Percentiles rank a stretch among this genome's conserved stretches.
phyloP scores from a whole-genome alignment of 1,139 yeast genomes.

The Schwanniomyces etchellsii region DNA sequence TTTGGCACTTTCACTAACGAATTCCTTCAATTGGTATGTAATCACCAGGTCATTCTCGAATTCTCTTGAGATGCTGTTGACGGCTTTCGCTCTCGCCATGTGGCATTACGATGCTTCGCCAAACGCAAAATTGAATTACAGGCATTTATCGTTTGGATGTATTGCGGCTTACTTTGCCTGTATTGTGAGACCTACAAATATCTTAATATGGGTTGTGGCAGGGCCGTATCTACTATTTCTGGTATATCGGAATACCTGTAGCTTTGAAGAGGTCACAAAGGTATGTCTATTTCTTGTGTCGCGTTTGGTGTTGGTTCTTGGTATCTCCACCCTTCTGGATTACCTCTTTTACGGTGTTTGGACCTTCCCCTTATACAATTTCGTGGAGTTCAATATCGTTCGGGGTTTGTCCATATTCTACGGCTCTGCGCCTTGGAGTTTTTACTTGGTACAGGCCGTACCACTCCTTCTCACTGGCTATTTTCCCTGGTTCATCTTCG shows the following conservation, averaged over 20 bases:
- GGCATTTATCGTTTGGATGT: conserved; percentile 18
- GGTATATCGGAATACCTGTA: conserved; percentile 1
- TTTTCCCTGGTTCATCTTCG: conserved; percentile 46
- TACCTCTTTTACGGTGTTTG: conserved; percentile 50
- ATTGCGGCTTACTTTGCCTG: conserved; percentile 52
- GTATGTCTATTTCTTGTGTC: conserved; percentile 9
- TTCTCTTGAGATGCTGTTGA: conserved; percentile 69
- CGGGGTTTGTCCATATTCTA: conserved; percentile 75
- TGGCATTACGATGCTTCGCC: conserved; percentile 63
- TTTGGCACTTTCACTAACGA: conserved; percentile 50
- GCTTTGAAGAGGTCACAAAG: conserved; percentile 3
- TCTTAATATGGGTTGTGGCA: conserved; percentile 61
- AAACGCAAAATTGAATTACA: conserved; percentile 11
- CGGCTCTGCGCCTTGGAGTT: conserved; percentile 83
- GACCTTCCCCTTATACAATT: conserved; percentile 63
- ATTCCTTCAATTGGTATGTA: conserved; percentile 81
- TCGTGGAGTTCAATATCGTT: conserved; percentile 69
- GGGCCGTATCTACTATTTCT: conserved; percentile 29
- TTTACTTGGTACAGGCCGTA: conserved; percentile 74
- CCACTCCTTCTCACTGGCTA: conserved; percentile 69
- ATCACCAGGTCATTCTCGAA: conserved; percentile 84
- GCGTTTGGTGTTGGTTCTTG: conserved; percentile 19
- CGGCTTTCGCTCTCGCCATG: conserved; percentile 60
- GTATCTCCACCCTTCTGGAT: conserved; percentile 44
- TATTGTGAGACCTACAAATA: conserved; percentile 80